Evolutionary conservation across 106 monocot genomes (phyloP), one percentile per base, ranked within the genome.

Genomic region (Acorus calamus): DNA sequence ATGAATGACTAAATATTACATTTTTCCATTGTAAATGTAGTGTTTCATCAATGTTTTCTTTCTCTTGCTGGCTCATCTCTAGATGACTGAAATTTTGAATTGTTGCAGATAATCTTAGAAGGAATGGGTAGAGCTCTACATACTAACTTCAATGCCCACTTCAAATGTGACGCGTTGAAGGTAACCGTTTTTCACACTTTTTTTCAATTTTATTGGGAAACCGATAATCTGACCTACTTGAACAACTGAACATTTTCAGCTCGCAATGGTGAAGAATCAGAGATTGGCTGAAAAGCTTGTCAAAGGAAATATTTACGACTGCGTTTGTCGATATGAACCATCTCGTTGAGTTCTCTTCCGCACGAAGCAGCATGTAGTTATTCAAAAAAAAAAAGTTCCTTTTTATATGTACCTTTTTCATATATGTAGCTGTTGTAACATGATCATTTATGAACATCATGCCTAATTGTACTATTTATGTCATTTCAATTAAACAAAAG

Each of bases 211-310:
- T 28, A 28, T 28, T 28, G 28, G n/a, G 28, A 28, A 28, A 28
- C 28, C 28, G 28, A 28, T 28, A 28, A 28, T 28, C 28, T 28
- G 28, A 28, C n/a, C n/a, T n/a, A n/a, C 28, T 28, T 28, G 28
- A 28, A 28, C 28, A 28, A 28, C 28, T 28, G 28, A 28, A 28
- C 28, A 28, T 61, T 12, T 48, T 51, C 79, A 98, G 96, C 88
- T 98, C 65, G 96, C 96, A 52, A 98, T 98, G 96, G 79, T 98
- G 48, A 98, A 98, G 78, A 98, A 98, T 73, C 87, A 98, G 67
- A 85, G 91, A 66, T 62, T 98, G 56, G 96, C 96, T 6, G 91
- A 98, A 62, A 98, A 98, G 81, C 83, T 98, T 52, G 78, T 98
- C 11, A 45, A 66, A 47, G 96, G 96, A 42, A 85, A 92, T 55